Conservation (phyloP, 176 grass and related monocot species). For the Oryza punctata region DNA sequence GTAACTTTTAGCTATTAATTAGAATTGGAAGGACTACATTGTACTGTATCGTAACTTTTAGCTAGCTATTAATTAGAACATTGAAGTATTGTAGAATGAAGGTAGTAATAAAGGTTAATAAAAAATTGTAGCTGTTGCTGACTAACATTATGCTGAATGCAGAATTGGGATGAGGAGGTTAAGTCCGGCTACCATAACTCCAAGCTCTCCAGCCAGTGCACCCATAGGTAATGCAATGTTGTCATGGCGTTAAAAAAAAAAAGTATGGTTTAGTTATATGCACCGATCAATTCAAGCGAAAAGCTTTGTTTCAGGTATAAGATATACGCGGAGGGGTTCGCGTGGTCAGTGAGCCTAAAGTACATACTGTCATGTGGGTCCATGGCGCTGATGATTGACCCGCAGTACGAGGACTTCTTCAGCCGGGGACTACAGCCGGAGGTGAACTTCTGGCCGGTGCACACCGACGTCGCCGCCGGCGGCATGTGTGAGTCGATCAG, state of each 20-base stretch:
- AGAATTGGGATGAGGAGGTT: slow-evolving; percentile 79
- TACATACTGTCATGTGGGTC: slow-evolving; percentile 87
- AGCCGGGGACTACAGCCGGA: slow-evolving; percentile 60
- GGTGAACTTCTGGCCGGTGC: slow-evolving; percentile 68
- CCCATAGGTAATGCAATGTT: slow-evolving; percentile 41
- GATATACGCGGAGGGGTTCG: slow-evolving; percentile 92
- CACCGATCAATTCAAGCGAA: too few relatives aligned
- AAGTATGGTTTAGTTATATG: too few relatives aligned
- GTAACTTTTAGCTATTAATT: too few relatives aligned
- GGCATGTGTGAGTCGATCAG: slow-evolving; percentile 68
- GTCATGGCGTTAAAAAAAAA: too few relatives aligned
- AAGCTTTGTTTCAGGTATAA: slow-evolving; percentile 51
- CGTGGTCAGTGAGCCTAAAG: slow-evolving; percentile 94
- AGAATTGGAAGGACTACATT: too few relatives aligned
- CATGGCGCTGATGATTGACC: slow-evolving; percentile 65
- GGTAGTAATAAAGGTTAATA: not conserved
- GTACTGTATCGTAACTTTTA: too few relatives aligned
- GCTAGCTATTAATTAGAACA: too few relatives aligned
- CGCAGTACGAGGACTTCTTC: slow-evolving; percentile 87
- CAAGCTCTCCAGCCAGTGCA: slow-evolving; percentile 73
- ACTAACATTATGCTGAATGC: not conserved
- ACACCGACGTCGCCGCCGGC: not conserved
- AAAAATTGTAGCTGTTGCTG: not conserved
- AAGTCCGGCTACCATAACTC: slow-evolving; percentile 65
- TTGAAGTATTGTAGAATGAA: too few relatives aligned